Base-by-base conservation (phyloP, 2,329 filamentous ascomycete genomes). In the Talaromyces rugulosus region DNA sequence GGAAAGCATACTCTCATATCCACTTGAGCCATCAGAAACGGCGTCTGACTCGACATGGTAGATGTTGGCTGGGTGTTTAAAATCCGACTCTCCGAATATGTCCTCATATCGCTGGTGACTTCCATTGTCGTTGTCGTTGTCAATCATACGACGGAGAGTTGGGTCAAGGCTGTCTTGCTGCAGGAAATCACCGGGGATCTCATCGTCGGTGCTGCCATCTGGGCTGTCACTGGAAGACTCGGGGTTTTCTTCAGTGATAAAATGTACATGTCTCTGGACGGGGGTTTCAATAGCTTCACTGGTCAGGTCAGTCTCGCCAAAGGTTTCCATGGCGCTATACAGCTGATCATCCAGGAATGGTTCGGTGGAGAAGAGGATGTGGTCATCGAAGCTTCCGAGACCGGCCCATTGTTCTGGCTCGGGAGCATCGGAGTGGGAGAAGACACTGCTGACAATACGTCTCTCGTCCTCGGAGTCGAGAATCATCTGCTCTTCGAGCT, bases 101-200 rank as follows among this genome's bases (percentile, higher is more conserved):
- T 78, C 74, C 63, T 75, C 74, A 23, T 73, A 74, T 54, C 73
- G 71, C 18, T 71, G 72, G 42, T 71, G 72, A 50, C 63, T 66
- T 31, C 66, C 62, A 6, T 65, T 65, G n/a, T 75, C 71, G 51
- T 79, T 78, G 65, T 91, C 87, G 65, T 85, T 82, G 71, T 92
- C 89, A 66, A 93, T 89, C 76, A 91, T 87, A 50, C 85, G 84
- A 65, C 89, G 88, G 70, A 94, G 87, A 58, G 83, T 82, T 5
- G 89, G 88, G 68, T 92, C 89, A 5, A 94, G 81, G 16, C 85
- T 83, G 70, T 86, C 89, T 74, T 92, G 89, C 56, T 89, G 86
- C 61, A 93, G 81, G 73, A 94, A 94, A 63, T 94, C 87, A 71
- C 92, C 87, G 1, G 90, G 89, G 64, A 91, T 91, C 65, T 92